Base-by-base conservation (phyloP, 2,329 filamentous ascomycete species). In the Triangularia setosa region DNA sequence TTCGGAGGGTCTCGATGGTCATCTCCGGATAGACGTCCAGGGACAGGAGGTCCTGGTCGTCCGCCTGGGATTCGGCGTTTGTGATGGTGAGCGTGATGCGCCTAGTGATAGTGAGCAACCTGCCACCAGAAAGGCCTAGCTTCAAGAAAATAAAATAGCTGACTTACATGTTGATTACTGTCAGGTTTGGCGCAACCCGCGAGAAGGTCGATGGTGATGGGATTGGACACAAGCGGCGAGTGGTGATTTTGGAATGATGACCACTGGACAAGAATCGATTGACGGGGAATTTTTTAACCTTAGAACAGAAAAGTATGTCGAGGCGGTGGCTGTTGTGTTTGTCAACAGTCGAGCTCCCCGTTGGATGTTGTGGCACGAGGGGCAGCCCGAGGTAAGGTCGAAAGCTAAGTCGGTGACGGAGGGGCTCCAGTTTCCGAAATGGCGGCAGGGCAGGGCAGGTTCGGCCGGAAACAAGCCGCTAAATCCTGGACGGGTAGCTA, bases 61-160 rank as follows among this genome's bases (percentile, higher is more conserved):
- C 79, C 64, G 68, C 70, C 74, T 79, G 79, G 69, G 87, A 82
- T 75, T 90, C 87, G 69, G 89, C 87, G 69, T 90, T 90, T 74
- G 90, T 90, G 75, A 96, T 90, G 77, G 87, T 92, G 77, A 97
- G 87, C 60, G 92, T 95, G 79, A 96, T 90, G 78, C 89, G 90
- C 93, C 92, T 97, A 66, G 30, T 14, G 28, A 30, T 12, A 24
- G 60, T 63, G 12, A 62, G 58, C 30, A 52, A 27, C 52, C 25
- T 27, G 23, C 23, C 12, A 55, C 52, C 23, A 55, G 2, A 18
- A 25, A 27, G 12, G 6, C 27, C 4, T 44, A 16, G 27, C 7
- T 18, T 21, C 7, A n/a, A 21, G 6, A 21, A 48, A 55, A 6
- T 4, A 55, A 55, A 21, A 55, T 5, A 55, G 16, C 2, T 23